Base-by-base conservation (phyloP, 768 basidiomycete species). In the Leccinum arenicola region DNA sequence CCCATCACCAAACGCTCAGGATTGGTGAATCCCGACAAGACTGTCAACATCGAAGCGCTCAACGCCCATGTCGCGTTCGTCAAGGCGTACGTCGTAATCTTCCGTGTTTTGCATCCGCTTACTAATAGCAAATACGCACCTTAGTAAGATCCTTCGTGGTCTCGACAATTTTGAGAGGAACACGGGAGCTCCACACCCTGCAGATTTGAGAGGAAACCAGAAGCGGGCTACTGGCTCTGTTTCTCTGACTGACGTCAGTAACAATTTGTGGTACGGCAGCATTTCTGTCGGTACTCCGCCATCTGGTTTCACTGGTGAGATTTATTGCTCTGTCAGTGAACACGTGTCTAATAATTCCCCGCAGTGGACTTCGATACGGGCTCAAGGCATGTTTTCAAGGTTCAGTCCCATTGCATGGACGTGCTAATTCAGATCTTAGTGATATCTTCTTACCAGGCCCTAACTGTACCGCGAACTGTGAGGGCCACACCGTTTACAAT, bases 401-500 rank as follows among this genome's bases (percentile, higher is more conserved):
- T 23, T 7, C 1, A 14, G 11, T 19, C 15, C 17, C 8, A 25
- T 43, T 43, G n/a, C 40, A 11, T 15, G 1, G 7, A 21, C n/a
- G 0, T 38, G 7, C 53, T 64, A 31, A 64, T 0, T 3, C 4
- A 3, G 15, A n/a, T 27, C 47, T 23, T 33, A 29, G 71, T 19
- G 73, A 74, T 49, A 53, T 74, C 4, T 69, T 70, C 59, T 38
- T 74, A 25, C 73, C 74, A 6, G 66, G 64, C 2, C 31, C 62
- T 4, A 4, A 50, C 5, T 75, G 73, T 60, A 31, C 3, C 17
- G 63, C 55, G 23, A 61, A 3, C 29, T 78, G 78, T 60, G 4
- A 17, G 0, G 65, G 58, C 3, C 75, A 78, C 60, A 61, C 45
- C 36, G 60, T 67, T 51, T 80, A 76, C 61, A 55, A 74, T 59